Evolutionary conservation across 2,329 filamentous ascomycete genomes (phyloP).

Genomic region (Clonostachys rhizophaga): DNA sequence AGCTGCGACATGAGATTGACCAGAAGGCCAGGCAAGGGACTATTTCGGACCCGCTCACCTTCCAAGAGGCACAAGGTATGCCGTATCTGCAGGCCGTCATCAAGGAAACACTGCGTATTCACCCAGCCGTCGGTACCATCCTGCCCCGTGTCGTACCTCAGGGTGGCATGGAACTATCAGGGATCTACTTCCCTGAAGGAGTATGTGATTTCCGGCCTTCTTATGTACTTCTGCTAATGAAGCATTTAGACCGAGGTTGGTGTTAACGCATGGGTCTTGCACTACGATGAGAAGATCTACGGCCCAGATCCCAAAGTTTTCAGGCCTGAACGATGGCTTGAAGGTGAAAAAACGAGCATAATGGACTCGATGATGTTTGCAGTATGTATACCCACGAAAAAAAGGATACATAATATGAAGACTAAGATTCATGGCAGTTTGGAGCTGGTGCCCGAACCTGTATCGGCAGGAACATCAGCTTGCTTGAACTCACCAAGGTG

Average conservation of each 20-base stretch:
- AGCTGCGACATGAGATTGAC: neutral
- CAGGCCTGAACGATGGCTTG: slow-evolving; percentile 27
- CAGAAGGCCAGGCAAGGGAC: neutral
- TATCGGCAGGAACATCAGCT: slow-evolving; percentile 19
- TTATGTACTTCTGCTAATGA: neutral
- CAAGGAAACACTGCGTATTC: neutral
- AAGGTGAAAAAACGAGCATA: slow-evolving; percentile 2
- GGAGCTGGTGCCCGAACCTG: slow-evolving; percentile 46
- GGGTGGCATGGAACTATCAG: neutral
- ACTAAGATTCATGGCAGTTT: slow-evolving; percentile 28
- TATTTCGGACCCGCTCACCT: neutral
- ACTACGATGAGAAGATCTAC: slow-evolving; percentile 31
- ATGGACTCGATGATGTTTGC: slow-evolving; percentile 4
- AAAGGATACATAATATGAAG: neutral
- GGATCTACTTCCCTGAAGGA: neutral
- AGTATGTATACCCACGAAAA: slow-evolving; percentile 1
- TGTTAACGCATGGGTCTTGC: slow-evolving; percentile 31
- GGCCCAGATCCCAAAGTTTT: slow-evolving; percentile 27
- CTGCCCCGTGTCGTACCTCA: neutral
- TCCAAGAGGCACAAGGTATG: neutral
- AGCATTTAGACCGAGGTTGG: slow-evolving; percentile 21
- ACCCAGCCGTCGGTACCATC: neutral
- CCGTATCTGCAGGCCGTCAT: neutral
- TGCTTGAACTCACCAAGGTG: slow-evolving; percentile 15
- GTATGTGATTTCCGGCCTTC: neutral